These are phyloP conservation scores for Backusella parvicylindrica DNA, from an alignment of 192 early-diverging fungal species.

Conservation along the genomic window DNA sequence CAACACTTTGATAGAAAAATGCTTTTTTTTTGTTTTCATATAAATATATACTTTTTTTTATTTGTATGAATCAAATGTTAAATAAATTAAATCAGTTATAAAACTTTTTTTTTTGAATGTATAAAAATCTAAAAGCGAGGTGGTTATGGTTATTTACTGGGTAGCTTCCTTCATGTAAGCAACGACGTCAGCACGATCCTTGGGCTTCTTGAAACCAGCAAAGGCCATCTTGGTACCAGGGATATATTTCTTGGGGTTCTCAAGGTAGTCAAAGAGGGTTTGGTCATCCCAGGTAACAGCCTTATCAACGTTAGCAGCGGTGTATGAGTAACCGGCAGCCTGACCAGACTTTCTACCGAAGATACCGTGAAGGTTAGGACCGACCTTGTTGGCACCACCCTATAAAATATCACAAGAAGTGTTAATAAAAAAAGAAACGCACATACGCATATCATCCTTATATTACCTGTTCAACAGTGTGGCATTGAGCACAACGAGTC, in stretches of 20 bases:
- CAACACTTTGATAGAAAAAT: constrained; percentile 5
- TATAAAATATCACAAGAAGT: constrained; percentile 22
- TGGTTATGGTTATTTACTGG: neutral
- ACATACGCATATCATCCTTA: too few relatives aligned
- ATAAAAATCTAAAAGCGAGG: neutral
- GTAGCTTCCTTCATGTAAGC: constrained; percentile 77
- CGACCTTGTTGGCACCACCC: constrained; percentile 89
- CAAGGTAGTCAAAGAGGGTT: constrained; percentile 90
- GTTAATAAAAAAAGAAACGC: neutral
- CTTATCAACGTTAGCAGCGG: constrained; percentile 86
- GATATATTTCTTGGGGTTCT: constrained; percentile 99
- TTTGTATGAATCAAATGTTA: neutral
- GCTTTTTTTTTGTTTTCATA: constrained; percentile 31
- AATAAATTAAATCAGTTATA: neutral
- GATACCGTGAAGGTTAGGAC: constrained; percentile 93
- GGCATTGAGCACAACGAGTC: constrained; percentile 98
- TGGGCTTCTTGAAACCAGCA: constrained; percentile 82
- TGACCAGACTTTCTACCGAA: constrained; percentile 88
- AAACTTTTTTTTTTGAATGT: too few relatives aligned
- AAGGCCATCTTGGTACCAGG: constrained; percentile 98
- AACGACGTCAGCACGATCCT: constrained; percentile 85
- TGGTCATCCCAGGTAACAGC: constrained; percentile 85
- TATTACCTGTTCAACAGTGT: constrained; percentile 77
- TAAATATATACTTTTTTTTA: neutral
- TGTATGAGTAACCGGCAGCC: constrained; percentile 87